phyloP scores from a whole-genome alignment of 1,284 basidiomycete species.

The Gomphus bonarii region DNA sequence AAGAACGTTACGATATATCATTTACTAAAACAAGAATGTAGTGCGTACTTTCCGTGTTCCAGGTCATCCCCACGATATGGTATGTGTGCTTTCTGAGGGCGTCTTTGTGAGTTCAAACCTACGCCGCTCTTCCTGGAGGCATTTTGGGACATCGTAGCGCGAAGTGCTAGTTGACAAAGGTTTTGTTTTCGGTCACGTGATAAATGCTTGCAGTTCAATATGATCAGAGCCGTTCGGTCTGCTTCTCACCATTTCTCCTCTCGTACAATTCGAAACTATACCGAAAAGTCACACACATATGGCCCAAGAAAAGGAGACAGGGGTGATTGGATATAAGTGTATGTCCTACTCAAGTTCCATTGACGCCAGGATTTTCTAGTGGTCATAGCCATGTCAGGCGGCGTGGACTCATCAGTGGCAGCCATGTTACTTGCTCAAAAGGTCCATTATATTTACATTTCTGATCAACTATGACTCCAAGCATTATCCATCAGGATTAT shows the following conservation, averaged over 20 bases:
- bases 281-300: neutral
- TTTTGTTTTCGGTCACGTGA: slow-evolving; percentile 1
- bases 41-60: slow-evolving; percentile 44
- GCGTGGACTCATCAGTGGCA: slow-evolving; percentile 88
- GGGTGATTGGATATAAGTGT: slow-evolving; percentile 25
- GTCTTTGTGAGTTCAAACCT: slow-evolving; percentile 14
- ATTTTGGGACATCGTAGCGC: neutral
- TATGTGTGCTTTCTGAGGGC: slow-evolving; percentile 46
- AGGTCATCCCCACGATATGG: slow-evolving; percentile 67
- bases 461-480: neutral
- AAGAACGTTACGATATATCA: neutral
- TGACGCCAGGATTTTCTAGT: slow-evolving; percentile 35
- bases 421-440: slow-evolving; percentile 64
- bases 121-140: slow-evolving; percentile 5
- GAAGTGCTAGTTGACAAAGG: neutral
- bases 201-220: neutral
- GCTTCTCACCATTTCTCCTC: neutral
- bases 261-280: neutral
- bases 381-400: slow-evolving; percentile 89
- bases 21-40: neutral
- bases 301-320: slow-evolving; percentile 40
- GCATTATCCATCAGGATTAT: slow-evolving; percentile 60
- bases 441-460: slow-evolving; percentile 25
- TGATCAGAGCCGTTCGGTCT: neutral
- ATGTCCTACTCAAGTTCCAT: neutral